Base-by-base conservation (phyloP, 352 stramenopile genomes). In the Globisporangium heterothallicum region DNA sequence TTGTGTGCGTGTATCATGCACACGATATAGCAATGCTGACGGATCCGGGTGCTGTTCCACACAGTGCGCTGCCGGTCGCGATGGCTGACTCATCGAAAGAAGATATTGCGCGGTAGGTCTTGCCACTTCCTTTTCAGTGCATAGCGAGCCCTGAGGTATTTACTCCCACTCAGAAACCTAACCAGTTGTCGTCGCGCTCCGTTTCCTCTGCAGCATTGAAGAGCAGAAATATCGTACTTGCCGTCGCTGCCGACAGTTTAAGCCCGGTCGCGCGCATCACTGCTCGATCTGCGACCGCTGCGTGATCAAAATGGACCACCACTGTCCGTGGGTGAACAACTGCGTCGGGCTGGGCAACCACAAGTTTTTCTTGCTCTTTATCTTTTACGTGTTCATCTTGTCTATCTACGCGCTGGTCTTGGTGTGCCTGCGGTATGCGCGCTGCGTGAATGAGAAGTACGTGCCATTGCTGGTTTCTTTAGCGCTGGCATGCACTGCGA, bases 321-420 rank as follows among this genome's bases (percentile, higher is more conserved):
- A 99, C 68, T 98, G 96, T 70, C 96, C 96, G 22, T 99, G 96
- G 96, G 90, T 99, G 34, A 99, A 99, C 79, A 99, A 99, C 82
- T 99, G 96, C 69, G 96, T 99, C 49, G 97, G 96, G 8, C 88
- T 99, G 59, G 94, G 94, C 52, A 99, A 99, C 79, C 96, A 99
- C 89, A 99, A 99, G 77, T 94, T 93, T 59, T 94, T 94, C 54
- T 53, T 94, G 53, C 77, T 92, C 44, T 94, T 92, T 49, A 90
- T 94, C 59, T 92, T 94, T 58, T 94, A 92, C 60, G 82, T 98
- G 7, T 99, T 97, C 47, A n/a, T 98, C 12, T 75, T 97, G 18
- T 98, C 96, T 49, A 47, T 73, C 8, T 99, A 99, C 68, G 87
- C 94, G 41, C 68, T 99, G 32, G 68, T 75, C n/a, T 84, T 99